A percentile compares a stretch with the other conserved stretches of the same genome.
phyloP scores from a whole-genome alignment of 306 rosid species.

The Notholithocarpus densiflorus region DNA sequence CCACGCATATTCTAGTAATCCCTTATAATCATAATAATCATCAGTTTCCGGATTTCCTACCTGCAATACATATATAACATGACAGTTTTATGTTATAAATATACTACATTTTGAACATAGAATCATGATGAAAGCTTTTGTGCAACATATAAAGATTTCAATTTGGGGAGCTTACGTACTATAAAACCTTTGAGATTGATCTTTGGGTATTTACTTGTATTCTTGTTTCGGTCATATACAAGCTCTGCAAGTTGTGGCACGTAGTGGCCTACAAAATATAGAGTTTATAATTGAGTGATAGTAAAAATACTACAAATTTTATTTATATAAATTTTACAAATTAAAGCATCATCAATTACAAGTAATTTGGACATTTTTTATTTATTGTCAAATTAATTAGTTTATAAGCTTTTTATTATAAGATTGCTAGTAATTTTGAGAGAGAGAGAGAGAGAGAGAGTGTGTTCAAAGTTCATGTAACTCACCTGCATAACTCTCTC shows the following conservation, averaged over 20 bases:
- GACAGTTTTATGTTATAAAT: too few species aligned
- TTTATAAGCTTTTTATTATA: too few species aligned
- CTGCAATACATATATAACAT: constrained; percentile 13
- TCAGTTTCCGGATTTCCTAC: constrained; percentile 57
- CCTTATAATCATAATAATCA: constrained; percentile 39
- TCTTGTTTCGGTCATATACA: constrained; percentile 46
- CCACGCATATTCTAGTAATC: constrained; percentile 58
- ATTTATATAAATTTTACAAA: too few species aligned
- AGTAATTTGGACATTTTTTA: too few species aligned
- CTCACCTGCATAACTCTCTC: constrained; percentile 62
- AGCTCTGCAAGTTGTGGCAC: constrained; percentile 56
- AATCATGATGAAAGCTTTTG: neutral
- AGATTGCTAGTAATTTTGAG: neutral
- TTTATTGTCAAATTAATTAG: too few species aligned
- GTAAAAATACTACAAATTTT: too few species aligned
- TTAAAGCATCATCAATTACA: too few species aligned
- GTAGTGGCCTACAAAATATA: constrained; percentile 44
- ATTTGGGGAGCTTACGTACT: constrained; percentile 35
- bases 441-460: constrained; percentile 4
- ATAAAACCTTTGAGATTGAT: constrained; percentile 58
- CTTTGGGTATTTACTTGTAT: constrained; percentile 26
- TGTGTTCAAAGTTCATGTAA: neutral
- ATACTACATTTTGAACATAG: too few species aligned
- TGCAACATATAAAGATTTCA: neutral
- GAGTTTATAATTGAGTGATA: too few species aligned